phyloP scores from a whole-genome alignment of 169 alveolate genomes.

The Miamiensis avidus region DNA sequence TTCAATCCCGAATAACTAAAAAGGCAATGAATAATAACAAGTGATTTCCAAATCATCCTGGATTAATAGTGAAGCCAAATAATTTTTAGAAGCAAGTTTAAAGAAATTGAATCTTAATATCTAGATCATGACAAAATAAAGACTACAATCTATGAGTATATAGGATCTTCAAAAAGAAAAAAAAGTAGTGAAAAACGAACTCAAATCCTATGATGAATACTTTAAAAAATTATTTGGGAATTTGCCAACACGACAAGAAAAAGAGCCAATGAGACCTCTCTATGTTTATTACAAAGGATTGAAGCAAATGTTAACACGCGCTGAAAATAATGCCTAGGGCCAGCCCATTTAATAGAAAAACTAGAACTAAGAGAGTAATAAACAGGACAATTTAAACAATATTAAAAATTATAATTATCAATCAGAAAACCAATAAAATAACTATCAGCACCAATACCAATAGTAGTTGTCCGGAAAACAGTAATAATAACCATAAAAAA shows the following conservation, averaged over 20 bases:
- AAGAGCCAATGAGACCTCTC: conserved; percentile 91
- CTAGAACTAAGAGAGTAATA: too few relatives aligned
- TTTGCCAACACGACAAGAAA: conserved; percentile 79
- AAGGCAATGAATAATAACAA: background rate
- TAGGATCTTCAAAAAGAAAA: conserved; percentile 48
- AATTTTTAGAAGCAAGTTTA: background rate
- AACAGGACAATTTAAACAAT: too few relatives aligned
- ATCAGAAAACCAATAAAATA: too few relatives aligned
- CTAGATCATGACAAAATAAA: background rate
- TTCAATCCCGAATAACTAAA: too few relatives aligned
- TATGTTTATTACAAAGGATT: conserved; percentile 82
- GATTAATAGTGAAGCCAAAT: background rate
- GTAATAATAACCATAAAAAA: too few relatives aligned
- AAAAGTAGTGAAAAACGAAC: conserved; percentile 83
- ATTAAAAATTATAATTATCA: too few relatives aligned
- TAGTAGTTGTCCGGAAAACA: too few relatives aligned
- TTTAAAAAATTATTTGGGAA: conserved; percentile 64
- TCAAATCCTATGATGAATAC: conserved; percentile 82
- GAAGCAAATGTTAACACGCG: conserved; percentile 24
- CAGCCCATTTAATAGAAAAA: too few relatives aligned
- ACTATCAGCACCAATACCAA: too few relatives aligned
- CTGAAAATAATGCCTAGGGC: background rate
- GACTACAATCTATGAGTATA: too few relatives aligned
- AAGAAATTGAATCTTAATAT: background rate
- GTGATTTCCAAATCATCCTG: too few relatives aligned